Conservation (phyloP, 306 rosid species). For the Prunus davidiana region DNA sequence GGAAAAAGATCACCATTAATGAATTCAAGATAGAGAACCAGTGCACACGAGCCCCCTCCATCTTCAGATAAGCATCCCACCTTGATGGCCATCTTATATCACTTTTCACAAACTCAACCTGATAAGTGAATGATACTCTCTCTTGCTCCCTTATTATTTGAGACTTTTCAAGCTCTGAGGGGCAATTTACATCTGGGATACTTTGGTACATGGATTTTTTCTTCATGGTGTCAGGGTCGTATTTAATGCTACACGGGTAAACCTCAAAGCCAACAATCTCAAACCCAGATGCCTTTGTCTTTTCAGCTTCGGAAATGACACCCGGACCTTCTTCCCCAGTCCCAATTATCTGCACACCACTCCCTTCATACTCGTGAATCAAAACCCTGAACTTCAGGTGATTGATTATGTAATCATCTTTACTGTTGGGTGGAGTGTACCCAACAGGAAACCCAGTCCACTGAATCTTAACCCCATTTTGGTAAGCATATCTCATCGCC, state of each 20-base stretch:
- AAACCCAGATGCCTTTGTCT: conserved; percentile 72
- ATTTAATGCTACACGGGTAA: conserved; percentile 70
- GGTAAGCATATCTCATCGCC: conserved; percentile 75
- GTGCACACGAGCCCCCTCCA: conserved; percentile 96
- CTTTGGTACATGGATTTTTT: conserved; percentile 44
- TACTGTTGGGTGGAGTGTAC: conserved; percentile 54
- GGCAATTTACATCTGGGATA: conserved; percentile 46
- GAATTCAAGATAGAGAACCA: conserved; percentile 77
- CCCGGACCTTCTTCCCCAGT: conserved; percentile 96
- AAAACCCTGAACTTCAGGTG: conserved; percentile 81
- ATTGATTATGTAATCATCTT: conserved; percentile 79
- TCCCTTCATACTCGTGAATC: conserved; percentile 91
- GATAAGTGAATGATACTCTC: conserved; percentile 81
- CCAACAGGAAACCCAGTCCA: conserved; percentile 98
- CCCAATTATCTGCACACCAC: conserved; percentile 70
- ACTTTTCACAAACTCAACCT: conserved; percentile 85
- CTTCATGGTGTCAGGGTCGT: conserved; percentile 52
- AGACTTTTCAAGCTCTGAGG: conserved; percentile 55
- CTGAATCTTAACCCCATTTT: conserved; percentile 75
- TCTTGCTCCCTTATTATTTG: conserved; percentile 77
- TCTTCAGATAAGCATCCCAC: conserved; percentile 95
- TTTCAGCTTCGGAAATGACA: conserved; percentile 67
- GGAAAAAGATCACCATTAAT: conserved; percentile 86
- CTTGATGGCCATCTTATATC: conserved; percentile 92
- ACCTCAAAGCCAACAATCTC: conserved; percentile 97